Conservation (phyloP, 805 yeast genomes). For the Candida quercuum region DNA sequence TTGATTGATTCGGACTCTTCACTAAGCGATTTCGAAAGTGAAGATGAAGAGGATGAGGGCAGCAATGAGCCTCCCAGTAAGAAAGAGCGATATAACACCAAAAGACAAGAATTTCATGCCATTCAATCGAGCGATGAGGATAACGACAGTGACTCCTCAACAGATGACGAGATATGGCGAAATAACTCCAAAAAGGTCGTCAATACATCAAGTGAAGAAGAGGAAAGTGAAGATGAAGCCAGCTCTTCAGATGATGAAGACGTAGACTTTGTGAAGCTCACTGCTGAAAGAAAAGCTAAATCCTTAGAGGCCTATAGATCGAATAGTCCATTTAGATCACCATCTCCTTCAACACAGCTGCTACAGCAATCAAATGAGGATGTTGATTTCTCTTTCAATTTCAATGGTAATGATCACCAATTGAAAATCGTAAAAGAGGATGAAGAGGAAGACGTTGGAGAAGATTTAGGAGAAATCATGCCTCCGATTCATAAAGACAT, state of each 20-base stretch:
- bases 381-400: conserved; percentile 36
- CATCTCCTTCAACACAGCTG: conserved; percentile 7
- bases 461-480: conserved; percentile 33
- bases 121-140: conserved; percentile 30
- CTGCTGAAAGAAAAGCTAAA: conserved; percentile 59
- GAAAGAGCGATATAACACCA: conserved; percentile 6
- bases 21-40: conserved; percentile 32
- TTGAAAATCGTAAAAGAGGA: conserved; percentile 15
- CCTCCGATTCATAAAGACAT: conserved; percentile 12
- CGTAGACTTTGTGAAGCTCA: conserved; percentile 67
- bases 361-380: conserved; percentile 24
- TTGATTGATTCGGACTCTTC: conserved; percentile 33
- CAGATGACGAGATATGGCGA: conserved; percentile 24
- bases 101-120: conserved; percentile 20
- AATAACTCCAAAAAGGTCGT: conserved; percentile 23
- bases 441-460: conserved; percentile 59
- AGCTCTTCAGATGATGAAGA: conserved; percentile 60
- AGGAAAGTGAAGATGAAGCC: conserved; percentile 28
- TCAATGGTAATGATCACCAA: conserved; percentile 36
- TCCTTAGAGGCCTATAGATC: conserved; percentile 43
- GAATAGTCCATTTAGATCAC: conserved; percentile 25
- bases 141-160: conserved; percentile 18
- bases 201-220: conserved; percentile 28
- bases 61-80: conserved; percentile 7
- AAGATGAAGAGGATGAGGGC: conserved; percentile 22